Base-by-base conservation (phyloP, 805 yeast species). In the Lipomyces spencermartinsiae region DNA sequence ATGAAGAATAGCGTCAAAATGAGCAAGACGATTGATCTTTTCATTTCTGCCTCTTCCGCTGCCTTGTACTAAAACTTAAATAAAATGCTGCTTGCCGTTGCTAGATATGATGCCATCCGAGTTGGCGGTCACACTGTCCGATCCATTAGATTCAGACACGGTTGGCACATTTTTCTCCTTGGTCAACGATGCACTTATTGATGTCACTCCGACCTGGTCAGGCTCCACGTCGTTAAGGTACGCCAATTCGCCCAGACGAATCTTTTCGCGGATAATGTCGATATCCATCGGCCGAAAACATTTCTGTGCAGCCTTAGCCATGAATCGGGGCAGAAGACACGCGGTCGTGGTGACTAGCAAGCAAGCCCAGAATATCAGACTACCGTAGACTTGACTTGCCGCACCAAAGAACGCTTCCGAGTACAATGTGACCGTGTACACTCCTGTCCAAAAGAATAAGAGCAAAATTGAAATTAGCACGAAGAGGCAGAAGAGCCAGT, bases 381-480 rank as follows among this genome's bases (percentile, higher is more conserved):
- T 79, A 22, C 93, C 92, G 72, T 87, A 87, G 43, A 84, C 82
- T 73, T 87, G 86, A 1, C 86, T 77, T 1, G 90, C 95, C 31
- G 89, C 86, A 67, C 84, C 82, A 78, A 86, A 91, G 73, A 88
- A 88, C 73, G 87, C 90, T 10, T 81, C 82, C 8, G 91, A 83
- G 65, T 80, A 78, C 1, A 79, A 69, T 34, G 84, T 77, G 3
- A 86, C 78, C 37, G 92, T 85, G 89, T 93, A 91, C 29, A 87
- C 85, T n/a, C 94, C 93, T 3, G 91, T 86, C 96, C 96, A 91
- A 75, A 87, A 85, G 73, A 84, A 89, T 19, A 90, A 82, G 56
- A 90, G 72, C 69, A 88, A 76, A 63, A 83, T 82, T 14, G 92
- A 87, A 58, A 91, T 75, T 0, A 83, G 79, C 65, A 81, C 79